phyloP scores from a whole-genome alignment of 164 flowering plant genomes.

The Piper longum region DNA sequence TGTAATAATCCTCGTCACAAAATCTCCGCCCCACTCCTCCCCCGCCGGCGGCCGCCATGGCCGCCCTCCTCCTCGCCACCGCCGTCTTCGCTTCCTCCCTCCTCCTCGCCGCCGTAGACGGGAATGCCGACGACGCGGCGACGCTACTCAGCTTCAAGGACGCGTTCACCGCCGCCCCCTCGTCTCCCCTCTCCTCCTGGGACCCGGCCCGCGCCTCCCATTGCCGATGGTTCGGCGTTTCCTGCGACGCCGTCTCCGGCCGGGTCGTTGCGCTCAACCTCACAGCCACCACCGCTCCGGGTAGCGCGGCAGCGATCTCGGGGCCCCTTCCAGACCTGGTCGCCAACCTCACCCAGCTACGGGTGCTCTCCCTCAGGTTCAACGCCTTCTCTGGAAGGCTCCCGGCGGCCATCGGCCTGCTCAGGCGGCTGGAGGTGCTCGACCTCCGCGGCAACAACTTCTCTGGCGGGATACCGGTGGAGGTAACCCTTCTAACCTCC shows the following conservation, averaged over 20 bases:
- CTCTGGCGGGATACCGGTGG: constrained; percentile 36
- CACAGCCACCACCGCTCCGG: constrained; percentile 4
- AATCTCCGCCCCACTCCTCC: neutral
- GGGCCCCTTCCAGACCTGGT: constrained; percentile 28
- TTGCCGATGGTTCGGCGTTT: constrained; percentile 48
- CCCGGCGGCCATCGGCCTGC: constrained; percentile 32
- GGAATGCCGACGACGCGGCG: constrained; percentile 23
- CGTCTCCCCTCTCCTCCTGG: constrained; percentile 30
- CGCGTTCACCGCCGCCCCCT: constrained; percentile 24
- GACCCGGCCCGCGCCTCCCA: constrained; percentile 9
- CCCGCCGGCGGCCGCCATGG: constrained; percentile 3
- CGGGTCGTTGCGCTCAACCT: constrained; percentile 26
- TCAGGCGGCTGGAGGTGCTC: constrained; percentile 24
- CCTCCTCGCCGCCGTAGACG: constrained; percentile 1
- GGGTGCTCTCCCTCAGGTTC: constrained; percentile 25
- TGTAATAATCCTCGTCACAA: too few species aligned
- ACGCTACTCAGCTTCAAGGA: constrained; percentile 34
- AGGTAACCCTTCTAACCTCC: constrained; percentile 24
- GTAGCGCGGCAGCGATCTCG: constrained; percentile 5
- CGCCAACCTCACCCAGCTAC: constrained; percentile 31
- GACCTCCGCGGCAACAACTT: constrained; percentile 56
- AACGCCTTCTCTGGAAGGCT: constrained; percentile 39
- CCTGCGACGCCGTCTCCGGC: constrained; percentile 27
- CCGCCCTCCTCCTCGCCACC: constrained; percentile 6
- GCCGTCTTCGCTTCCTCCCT: constrained; percentile 6